Conservation (phyloP, 2,329 filamentous ascomycete species). For the Colletotrichum cordylinicola region DNA sequence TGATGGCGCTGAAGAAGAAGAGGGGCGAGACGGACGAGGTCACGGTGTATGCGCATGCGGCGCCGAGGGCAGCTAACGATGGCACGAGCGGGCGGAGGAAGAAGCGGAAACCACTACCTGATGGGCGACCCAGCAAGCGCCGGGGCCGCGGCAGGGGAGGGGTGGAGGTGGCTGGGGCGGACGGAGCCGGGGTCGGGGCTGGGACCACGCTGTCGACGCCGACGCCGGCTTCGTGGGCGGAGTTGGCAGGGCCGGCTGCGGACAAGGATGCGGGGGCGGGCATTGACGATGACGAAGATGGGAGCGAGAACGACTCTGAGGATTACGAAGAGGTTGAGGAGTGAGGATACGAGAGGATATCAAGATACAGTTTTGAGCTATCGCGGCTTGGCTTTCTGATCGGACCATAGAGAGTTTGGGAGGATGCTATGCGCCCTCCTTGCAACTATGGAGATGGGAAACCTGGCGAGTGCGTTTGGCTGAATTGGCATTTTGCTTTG, state of each 20-base stretch:
- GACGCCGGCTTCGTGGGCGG: conserved; percentile 40
- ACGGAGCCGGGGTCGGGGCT: background rate
- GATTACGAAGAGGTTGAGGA: conserved; percentile 27
- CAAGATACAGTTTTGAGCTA: background rate
- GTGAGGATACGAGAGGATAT: background rate
- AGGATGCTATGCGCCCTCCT: background rate
- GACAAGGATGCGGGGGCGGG: background rate
- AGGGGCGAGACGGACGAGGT: conserved; percentile 71
- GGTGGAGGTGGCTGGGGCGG: background rate
- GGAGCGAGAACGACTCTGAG: conserved; percentile 27
- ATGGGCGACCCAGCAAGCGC: conserved; percentile 3
- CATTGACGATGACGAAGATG: conserved; percentile 18
- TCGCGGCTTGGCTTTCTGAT: background rate
- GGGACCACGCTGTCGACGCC: conserved; percentile 32
- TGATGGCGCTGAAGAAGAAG: conserved; percentile 69
- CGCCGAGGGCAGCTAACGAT: conserved; percentile 31
- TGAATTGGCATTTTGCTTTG: background rate
- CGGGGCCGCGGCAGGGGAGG: conserved; percentile 13
- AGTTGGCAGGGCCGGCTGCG: conserved; percentile 28
- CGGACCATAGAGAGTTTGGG: background rate
- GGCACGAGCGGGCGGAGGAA: conserved; percentile 25
- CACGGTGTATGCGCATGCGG: conserved; percentile 60
- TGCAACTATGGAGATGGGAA: background rate
- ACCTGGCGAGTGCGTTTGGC: background rate
- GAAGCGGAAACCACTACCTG: conserved; percentile 15